Percentiles rank a stretch among this genome's conserved stretches.
These are phyloP conservation scores for Asterophora parasitica DNA, from an alignment of 768 basidiomycete species.

Conservation along the genomic window DNA sequence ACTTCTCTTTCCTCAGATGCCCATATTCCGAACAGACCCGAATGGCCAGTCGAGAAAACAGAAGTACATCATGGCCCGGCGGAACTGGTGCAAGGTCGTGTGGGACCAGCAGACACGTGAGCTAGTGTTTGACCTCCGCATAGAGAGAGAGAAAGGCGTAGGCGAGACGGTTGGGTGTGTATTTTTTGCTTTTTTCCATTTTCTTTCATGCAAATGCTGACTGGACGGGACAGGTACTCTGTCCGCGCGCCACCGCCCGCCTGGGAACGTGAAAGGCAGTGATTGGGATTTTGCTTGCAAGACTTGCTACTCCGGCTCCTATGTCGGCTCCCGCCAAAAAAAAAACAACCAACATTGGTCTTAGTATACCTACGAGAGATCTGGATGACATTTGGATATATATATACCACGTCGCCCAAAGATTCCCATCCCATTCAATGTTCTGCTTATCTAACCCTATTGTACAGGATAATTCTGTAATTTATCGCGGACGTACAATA, in stretches of 20 bases:
- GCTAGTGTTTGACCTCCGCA: constrained; percentile 75
- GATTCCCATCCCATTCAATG: background rate
- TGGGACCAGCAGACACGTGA: constrained; percentile 57
- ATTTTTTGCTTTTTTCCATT: background rate
- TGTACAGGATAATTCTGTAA: too few species aligned
- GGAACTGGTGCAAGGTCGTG: constrained; percentile 81
- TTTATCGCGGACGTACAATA: too few species aligned
- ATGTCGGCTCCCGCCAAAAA: too few species aligned
- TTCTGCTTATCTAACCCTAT: background rate
- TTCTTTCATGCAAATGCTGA: background rate
- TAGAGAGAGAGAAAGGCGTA: constrained; percentile 79
- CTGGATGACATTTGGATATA: too few species aligned
- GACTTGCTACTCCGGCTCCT: too few species aligned
- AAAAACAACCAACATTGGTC: too few species aligned
- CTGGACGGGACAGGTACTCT: constrained; percentile 15
- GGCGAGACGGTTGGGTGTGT: constrained; percentile 79
- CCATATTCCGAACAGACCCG: constrained; percentile 72
- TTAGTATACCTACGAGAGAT: too few species aligned
- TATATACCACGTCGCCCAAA: background rate
- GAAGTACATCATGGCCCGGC: constrained; percentile 78
- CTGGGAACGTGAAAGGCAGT: constrained; percentile 14
- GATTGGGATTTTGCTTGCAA: background rate
- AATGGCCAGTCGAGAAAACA: constrained; percentile 73
- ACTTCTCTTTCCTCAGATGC: constrained; percentile 41
- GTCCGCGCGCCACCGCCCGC: constrained; percentile 20